Evolutionary conservation across 1,139 yeast genomes (phyloP), one percentile per base, ranked within the genome.

Genomic region (Nakaseomyces glabratus): DNA sequence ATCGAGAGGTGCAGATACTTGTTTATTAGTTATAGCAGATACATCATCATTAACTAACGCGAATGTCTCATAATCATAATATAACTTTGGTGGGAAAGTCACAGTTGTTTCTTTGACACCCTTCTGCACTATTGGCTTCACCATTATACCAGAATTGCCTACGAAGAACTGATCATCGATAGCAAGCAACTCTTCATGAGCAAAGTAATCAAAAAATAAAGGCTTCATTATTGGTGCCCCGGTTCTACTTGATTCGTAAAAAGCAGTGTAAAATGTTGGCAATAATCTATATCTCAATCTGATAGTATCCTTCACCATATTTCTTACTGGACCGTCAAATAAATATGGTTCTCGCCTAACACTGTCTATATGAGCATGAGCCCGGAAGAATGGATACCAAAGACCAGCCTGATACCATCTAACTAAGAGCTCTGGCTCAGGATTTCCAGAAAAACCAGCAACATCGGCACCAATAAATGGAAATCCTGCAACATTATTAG

Each of bases 371-470:
- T 93, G 97, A 0, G 97, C 96, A 61, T 90, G 99, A 0, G 81
- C 96, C 52, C 98, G 69, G 65, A 90, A 88, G 52, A 90, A 93
- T 28, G 98, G 98, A 58, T 88, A 88, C 77, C 93, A 90, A 17
- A 82, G 74, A 40, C 95, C 98, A 1, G 94, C 70, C 58, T 90
- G 98, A 57, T 88, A 88, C 98, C 98, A 90, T 50, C 99, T 69
- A 1, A 84, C 72, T 42, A 85, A 63, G 40, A 93, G 60, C 49
- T 90, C 97, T 26, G 71, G 67, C 2, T 76, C 63, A 0, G 98
- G 98, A 55, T 90, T 72, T 6, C 94, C 95, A 51, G 86, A 86
- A 55, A 93, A 90, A 0, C 99, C 98, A 21, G 96, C 97, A 24
- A 90, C 93, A 61, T 90, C 99, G 3, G 95, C 93, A 5, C 99